phyloP scores from a whole-genome alignment of 2,329 filamentous ascomycete species.

The Microcyclospora tardicrescens region DNA sequence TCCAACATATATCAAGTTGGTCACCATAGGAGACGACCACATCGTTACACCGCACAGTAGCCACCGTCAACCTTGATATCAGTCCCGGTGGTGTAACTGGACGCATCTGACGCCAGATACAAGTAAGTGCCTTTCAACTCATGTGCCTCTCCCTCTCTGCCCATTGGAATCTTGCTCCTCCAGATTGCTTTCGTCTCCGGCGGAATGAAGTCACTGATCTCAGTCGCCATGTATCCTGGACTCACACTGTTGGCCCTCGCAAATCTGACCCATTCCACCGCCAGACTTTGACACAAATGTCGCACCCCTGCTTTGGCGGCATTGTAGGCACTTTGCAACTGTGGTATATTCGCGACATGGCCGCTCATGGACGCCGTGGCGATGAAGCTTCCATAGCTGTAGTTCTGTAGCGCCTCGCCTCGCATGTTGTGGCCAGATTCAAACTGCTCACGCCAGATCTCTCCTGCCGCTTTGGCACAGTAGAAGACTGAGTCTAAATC shows the following conservation, averaged over 20 bases:
- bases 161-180: constrained; percentile 71
- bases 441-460: constrained; percentile 59
- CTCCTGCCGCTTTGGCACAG: constrained; percentile 57
- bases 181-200: constrained; percentile 58
- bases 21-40: too few species aligned
- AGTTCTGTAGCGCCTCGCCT: constrained; percentile 28
- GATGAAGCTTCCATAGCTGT: constrained; percentile 38
- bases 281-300: constrained; percentile 48
- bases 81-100: constrained; percentile 63
- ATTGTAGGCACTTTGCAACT: constrained; percentile 50
- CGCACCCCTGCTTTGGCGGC: constrained; percentile 27
- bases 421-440: constrained; percentile 41
- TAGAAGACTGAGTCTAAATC: constrained; percentile 70
- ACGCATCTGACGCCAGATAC: constrained; percentile 68
- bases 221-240: constrained; percentile 64
- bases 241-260: constrained; percentile 60
- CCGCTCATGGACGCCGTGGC: constrained; percentile 68
- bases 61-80: constrained; percentile 61
- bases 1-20: too few species aligned
- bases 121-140: constrained; percentile 77
- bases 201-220: constrained; percentile 54
- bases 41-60: constrained; percentile 35
- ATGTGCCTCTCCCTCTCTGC: constrained; percentile 55
- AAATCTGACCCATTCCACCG: constrained; percentile 65
- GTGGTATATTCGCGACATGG: constrained; percentile 65